Percentiles rank a stretch among this genome's conserved stretches.
phyloP scores from a whole-genome alignment of 208 protist species.

The Spongospora subterranea region DNA sequence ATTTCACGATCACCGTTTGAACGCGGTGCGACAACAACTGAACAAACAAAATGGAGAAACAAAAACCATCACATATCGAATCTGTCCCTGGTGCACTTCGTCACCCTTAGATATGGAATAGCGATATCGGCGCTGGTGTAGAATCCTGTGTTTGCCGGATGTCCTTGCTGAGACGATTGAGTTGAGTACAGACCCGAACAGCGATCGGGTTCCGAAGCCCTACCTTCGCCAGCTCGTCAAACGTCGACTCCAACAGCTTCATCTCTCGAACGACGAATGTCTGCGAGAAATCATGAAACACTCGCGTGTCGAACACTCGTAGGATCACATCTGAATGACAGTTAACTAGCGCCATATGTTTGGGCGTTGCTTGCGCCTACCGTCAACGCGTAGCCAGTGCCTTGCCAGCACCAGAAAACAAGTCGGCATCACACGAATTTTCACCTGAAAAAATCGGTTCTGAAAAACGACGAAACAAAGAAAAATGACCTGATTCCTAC shows the following conservation, averaged over 20 bases:
- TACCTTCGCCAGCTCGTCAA: not conserved
- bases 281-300: not conserved
- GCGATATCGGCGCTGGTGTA: not conserved
- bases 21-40: not conserved
- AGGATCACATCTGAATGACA: not conserved
- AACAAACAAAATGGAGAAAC: not conserved
- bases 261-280: not conserved
- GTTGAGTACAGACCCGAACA: not conserved
- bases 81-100: not conserved
- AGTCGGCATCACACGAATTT: constrained; percentile 71
- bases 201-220: not conserved
- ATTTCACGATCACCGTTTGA: not conserved
- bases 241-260: constrained; percentile 21
- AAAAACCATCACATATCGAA: not conserved
- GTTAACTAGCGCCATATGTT: not conserved
- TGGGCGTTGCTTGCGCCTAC: not conserved
- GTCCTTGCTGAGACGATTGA: not conserved
- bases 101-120: not conserved
- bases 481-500: not conserved
- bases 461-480: not conserved
- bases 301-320: constrained; percentile 6
- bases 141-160: not conserved
- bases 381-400: constrained; percentile 74
- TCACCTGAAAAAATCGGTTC: not conserved
- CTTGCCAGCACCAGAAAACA: constrained; percentile 71